A percentile compares a stretch with the other conserved stretches of the same genome.
Conservation (phyloP, 169 alveolate genomes). For the Cyclospora cayetanensis region DNA sequence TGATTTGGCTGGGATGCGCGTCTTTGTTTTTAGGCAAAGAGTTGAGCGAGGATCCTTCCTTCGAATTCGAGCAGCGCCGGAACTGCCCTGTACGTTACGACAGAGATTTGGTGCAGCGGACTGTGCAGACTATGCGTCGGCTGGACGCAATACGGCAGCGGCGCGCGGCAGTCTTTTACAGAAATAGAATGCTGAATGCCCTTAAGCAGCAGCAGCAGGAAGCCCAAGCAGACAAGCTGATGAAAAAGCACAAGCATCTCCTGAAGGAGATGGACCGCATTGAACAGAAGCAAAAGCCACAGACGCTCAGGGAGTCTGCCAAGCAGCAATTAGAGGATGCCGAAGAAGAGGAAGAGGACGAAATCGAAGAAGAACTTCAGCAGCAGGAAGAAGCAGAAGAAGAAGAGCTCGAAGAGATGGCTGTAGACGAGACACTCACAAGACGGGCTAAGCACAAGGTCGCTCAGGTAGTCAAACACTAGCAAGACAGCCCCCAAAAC, state of each 20-base stretch:
- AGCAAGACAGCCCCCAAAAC: not conserved
- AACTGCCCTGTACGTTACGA: slow-evolving; percentile 96
- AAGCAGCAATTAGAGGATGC: not conserved
- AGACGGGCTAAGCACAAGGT: not conserved
- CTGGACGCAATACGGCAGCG: slow-evolving; percentile 90
- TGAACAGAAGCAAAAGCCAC: not conserved
- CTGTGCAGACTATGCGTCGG: slow-evolving; percentile 96
- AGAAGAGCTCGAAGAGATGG: not conserved
- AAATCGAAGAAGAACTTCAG: not conserved
- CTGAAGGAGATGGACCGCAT: not conserved
- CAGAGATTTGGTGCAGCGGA: slow-evolving; percentile 94
- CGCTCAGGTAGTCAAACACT: too few species aligned
- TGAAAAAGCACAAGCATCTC: slow-evolving; percentile 1
- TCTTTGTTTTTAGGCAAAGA: slow-evolving; percentile 96
- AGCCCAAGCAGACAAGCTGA: not conserved
- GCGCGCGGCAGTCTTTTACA: slow-evolving; percentile 69
- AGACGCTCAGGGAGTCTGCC: not conserved
- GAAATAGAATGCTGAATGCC: slow-evolving; percentile 59
- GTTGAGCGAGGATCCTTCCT: slow-evolving; percentile 94
- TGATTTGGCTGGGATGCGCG: too few species aligned
- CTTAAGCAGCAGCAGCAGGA: slow-evolving; percentile 7
- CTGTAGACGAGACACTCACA: not conserved
- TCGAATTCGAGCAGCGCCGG: slow-evolving; percentile 97
- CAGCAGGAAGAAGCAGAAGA: slow-evolving; percentile 29
- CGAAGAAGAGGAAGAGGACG: not conserved